These are phyloP conservation scores for Eucalyptus curtisii DNA, from an alignment of 345 rosid species.

Conservation along the genomic window DNA sequence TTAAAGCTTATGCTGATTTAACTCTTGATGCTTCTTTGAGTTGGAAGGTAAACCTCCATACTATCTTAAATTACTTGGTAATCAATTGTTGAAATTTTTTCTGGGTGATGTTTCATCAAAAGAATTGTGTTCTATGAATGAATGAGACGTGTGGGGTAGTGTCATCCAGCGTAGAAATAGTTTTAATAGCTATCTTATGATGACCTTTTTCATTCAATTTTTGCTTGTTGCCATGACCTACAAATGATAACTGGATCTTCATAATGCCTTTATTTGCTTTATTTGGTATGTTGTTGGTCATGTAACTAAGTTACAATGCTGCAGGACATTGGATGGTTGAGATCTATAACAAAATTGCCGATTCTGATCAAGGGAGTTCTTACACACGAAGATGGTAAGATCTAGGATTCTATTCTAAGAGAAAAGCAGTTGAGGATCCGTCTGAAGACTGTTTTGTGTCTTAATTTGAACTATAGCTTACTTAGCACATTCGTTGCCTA, in stretches of 20 bases:
- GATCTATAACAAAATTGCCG: slow-evolving; percentile 70
- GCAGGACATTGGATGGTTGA: slow-evolving; percentile 83
- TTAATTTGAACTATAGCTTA: background rate
- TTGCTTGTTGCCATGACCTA: background rate
- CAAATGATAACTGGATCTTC: background rate
- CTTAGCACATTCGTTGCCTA: background rate
- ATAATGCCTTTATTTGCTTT: background rate
- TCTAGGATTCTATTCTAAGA: background rate
- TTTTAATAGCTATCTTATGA: background rate
- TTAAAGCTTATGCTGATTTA: slow-evolving; percentile 31
- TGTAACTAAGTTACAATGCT: background rate
- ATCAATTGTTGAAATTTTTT: background rate
- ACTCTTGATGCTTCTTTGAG: slow-evolving; percentile 52
- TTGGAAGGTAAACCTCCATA: slow-evolving; percentile 49
- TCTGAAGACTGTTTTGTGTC: background rate
- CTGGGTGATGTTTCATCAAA: background rate
- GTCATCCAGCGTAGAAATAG: background rate
- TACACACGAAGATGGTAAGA: slow-evolving; percentile 76
- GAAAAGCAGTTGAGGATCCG: background rate
- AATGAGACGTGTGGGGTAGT: background rate
- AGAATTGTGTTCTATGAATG: background rate
- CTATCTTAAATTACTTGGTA: background rate
- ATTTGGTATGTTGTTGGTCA: background rate
- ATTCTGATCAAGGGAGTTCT: slow-evolving; percentile 72
- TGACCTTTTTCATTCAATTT: background rate